Base-by-base conservation (phyloP, 768 basidiomycete species). In the Phanerochaete sordida region DNA sequence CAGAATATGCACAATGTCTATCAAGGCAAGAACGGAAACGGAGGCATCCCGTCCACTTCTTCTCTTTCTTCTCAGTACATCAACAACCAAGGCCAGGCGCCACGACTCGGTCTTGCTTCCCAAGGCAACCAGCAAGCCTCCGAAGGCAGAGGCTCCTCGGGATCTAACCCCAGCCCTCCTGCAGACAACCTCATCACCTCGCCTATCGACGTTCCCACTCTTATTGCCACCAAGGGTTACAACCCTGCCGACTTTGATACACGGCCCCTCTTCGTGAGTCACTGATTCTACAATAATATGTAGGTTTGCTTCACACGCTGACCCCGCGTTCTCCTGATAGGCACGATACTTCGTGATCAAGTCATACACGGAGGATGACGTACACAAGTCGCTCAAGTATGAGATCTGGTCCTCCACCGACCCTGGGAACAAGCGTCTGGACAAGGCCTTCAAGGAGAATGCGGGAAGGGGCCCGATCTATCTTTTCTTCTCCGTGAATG, bases 371-470 rank as follows among this genome's bases (percentile, higher is more conserved):
- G 96, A 98, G 73, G 97, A 98, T 68, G 96, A 99, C 69, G 96
- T 99, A 0, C 96, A 98, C 77, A 99, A 99, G 73, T 95, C 93
- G 16, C 81, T 97, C 68, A 96, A 96, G 69, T 95, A 96, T 65
- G 95, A 96, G 73, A 97, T 98, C 51, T 97, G 95, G 95, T 93
- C 93, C 62, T 96, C 94, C 9, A 97, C 95, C 0, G 93, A 95
- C 70, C 91, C 94, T 1, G 97, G 97, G 1, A 99, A 99, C 71
- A 97, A 98, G 76, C 82, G 97, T 35, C 85, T 99, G 16, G 96
- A 99, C 72, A 93, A 93, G 71, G 97, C 96, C 0, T 98, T 97
- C 82, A 92, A 93, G 70, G 97, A 98, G 72, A 91, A 85, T n/a
- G 85, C 84, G 11, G 90, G 91, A 28, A 81, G 93, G 37, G 94